Percentiles rank a stretch among this genome's conserved stretches.
Evolutionary conservation across 768 basidiomycete species (phyloP).

Genomic region (Leccinum boreale): DNA sequence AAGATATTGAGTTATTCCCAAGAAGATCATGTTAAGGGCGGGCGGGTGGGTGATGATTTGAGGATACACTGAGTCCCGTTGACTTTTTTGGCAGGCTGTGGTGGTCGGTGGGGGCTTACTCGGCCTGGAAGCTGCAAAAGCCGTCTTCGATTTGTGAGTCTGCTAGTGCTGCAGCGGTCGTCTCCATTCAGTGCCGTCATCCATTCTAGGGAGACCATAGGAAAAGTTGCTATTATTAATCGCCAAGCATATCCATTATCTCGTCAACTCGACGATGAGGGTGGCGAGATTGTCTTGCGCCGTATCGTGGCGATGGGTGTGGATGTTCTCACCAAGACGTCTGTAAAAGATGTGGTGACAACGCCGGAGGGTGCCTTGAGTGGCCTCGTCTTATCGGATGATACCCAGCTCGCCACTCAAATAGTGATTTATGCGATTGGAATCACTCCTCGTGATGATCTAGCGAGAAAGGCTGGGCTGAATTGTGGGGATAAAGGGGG

Average conservation of each 20-base stretch:
- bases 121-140: conserved; percentile 75
- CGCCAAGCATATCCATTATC: conserved; percentile 52
- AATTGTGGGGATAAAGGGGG: conserved; percentile 49
- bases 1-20: conserved; percentile 59
- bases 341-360: conserved; percentile 37
- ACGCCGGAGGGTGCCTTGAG: conserved; percentile 38
- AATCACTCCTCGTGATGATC: conserved; percentile 66
- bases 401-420: conserved; percentile 43
- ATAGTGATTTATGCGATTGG: conserved; percentile 69
- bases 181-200: neutral
- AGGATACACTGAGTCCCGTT: neutral
- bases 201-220: conserved; percentile 30
- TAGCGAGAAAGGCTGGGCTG: conserved; percentile 55
- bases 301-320: conserved; percentile 62
- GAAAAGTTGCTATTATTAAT: conserved; percentile 51
- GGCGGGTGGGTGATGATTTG: conserved; percentile 16
- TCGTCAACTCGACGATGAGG: conserved; percentile 54
- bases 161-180: neutral
- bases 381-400: conserved; percentile 51
- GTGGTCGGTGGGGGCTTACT: conserved; percentile 71
- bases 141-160: conserved; percentile 52
- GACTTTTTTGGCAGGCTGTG: neutral
- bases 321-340: conserved; percentile 44
- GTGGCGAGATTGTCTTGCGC: conserved; percentile 57
- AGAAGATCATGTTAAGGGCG: conserved; percentile 37